Base-by-base conservation (phyloP, 495 filamentous ascomycete genomes). In the Aspergillus coremiiformis region DNA sequence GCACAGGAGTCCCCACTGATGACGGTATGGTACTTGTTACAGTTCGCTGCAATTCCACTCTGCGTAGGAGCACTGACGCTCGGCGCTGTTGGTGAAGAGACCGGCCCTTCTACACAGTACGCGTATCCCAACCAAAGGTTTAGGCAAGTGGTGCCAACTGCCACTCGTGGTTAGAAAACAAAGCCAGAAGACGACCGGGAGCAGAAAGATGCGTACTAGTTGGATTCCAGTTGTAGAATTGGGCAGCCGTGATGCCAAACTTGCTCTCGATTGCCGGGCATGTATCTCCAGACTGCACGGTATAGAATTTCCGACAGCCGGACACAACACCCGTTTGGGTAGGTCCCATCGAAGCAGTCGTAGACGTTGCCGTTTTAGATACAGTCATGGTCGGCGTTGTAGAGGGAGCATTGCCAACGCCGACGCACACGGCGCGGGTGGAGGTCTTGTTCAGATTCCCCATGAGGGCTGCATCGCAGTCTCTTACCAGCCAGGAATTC, bases 121-220 rank as follows among this genome's bases (percentile, higher is more conserved):
- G 65, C 56, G 59, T 73, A 73, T 49, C 66, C 70, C 43, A 64
- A 57, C 67, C 69, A 72, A 45, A 75, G 60, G 45, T 69, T 69
- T 0, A 54, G 39, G 49, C 72, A 74, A n/a, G 49, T 47, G 8
- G 47, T 26, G 11, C 71, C 61, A 21, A 77, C 8, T 27, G 24
- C 24, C 4, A 27, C 8, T 27, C 4, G 24, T 4, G 8, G 4
- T 27, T 8, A 27, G 24, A 4, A 27, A 4, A 27, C 24, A 27
- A 27, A 8, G 24, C 24, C 24, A 27, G 8, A 4, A 27, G 24
- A 27, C 4, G 24, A 27, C 4, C 4, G 24, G 8, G 8, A 27
- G 24, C 24, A 27, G 4, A 27, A 4, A 4, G 24, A 8, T 8
- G 24, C 8, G n/a, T 27, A 27, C 4, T 58, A 39, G 65, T 70